phyloP scores from a whole-genome alignment of 768 basidiomycete species.

The Rhizopogon salebrosus region DNA sequence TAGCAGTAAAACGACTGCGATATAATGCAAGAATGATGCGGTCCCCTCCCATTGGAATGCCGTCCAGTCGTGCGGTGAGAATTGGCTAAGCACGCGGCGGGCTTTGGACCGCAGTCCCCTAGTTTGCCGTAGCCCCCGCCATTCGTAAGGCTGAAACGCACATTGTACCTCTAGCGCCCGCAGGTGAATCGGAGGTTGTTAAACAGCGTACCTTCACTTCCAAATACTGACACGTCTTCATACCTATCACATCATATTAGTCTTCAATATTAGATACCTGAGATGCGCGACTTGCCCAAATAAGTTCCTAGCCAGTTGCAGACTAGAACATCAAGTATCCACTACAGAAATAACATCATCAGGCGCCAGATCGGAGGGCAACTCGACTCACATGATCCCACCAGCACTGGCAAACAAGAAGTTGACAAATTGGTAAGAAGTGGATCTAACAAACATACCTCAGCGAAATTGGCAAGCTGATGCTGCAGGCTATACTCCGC shows the following conservation, averaged over 20 bases:
- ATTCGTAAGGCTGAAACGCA: constrained; percentile 63
- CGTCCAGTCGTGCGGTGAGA: constrained; percentile 85
- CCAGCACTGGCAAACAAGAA: constrained; percentile 57
- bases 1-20: constrained; percentile 69
- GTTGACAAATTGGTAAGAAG: constrained; percentile 9
- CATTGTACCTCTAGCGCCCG: not conserved
- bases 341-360: constrained; percentile 38
- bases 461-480: constrained; percentile 83
- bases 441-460: constrained; percentile 44
- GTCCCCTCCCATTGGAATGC: constrained; percentile 85
- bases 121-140: constrained; percentile 79
- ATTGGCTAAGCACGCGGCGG: constrained; percentile 73
- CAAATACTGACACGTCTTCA: constrained; percentile 83
- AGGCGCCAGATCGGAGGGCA: constrained; percentile 7
- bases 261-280: constrained; percentile 4
- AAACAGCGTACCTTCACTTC: constrained; percentile 72
- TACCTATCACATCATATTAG: constrained; percentile 42
- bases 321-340: constrained; percentile 80
- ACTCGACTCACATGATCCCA: constrained; percentile 76
- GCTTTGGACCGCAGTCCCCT: constrained; percentile 77
- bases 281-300: constrained; percentile 44
- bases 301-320: constrained; percentile 90
- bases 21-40: constrained; percentile 69
- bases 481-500: constrained; percentile 87
- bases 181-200: not conserved